Base-by-base conservation (phyloP, 2,329 filamentous ascomycete genomes). In the Chaetomiaceae sp. region DNA sequence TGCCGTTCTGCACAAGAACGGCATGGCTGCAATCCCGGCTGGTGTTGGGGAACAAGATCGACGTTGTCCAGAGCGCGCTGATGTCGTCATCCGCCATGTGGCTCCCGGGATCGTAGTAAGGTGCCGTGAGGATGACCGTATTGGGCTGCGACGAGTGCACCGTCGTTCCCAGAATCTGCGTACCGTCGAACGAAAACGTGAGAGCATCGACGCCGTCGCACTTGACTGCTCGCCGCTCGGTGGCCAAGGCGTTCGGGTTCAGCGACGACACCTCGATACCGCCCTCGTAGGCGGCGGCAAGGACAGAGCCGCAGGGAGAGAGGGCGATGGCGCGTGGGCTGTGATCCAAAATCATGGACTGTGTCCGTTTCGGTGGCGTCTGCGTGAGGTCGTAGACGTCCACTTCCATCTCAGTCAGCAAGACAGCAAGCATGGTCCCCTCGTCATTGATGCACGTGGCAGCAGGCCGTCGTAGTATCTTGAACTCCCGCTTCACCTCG, bases 211-310 rank as follows among this genome's bases (percentile, higher is more conserved):
- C 84, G 2, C 76, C 77, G 59, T 86, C 82, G 59, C 86, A 91
- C 59, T 89, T 88, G 47, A 91, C 86, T 10, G 86, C 79, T 55
- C 87, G 75, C 57, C 84, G 76, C 55, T 89, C 84, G 0, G 79
- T 85, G 11, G 77, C 65, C 22, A 83, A 59, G 20, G 79, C 80
- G 43, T 73, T 77, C 2, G 82, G 72, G 38, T 78, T 79, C 32
- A 95, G 69, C 5, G 88, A 86, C 22, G 86, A 82, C 0, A 95
- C 86, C 63, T 95, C 89, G 52, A 95, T 90, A n/a, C 86, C 87
- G 45, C 86, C 86, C 59, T 88, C 82, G 64, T 90, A 94, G 7
- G 88, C 88, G 14, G 88, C 84, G 19, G 89, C 89, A 37, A 95
- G 68, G 12, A 95, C 86, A 35, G 83, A 81, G 19, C 87, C 88